phyloP scores from a whole-genome alignment of 192 early-diverging fungal genomes.

The Hyaloraphidium curvatum region DNA sequence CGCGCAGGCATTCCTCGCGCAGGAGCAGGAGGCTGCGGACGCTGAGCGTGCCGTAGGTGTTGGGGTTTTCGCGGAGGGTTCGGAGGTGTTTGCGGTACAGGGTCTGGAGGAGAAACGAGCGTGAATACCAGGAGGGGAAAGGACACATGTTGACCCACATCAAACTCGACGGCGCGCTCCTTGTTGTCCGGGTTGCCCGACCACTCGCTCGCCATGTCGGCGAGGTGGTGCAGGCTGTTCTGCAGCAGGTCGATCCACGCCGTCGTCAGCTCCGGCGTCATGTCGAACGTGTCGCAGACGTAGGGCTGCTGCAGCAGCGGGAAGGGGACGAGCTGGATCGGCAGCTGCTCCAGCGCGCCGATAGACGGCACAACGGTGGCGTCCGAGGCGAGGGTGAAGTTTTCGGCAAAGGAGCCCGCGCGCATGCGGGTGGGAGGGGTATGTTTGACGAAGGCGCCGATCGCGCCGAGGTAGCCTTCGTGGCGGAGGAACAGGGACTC shows the following conservation, averaged over 20 bases:
- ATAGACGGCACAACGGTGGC: conserved; percentile 27
- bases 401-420: conserved; percentile 59
- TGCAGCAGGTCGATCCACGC: conserved; percentile 65
- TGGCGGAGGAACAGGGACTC: conserved; percentile 89
- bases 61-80: conserved; percentile 39
- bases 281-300: conserved; percentile 52
- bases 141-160: too few species aligned
- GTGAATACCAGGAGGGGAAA: too few species aligned
- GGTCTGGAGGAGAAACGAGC: conserved; percentile 6
- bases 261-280: conserved; percentile 32
- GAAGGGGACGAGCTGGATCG: conserved; percentile 15
- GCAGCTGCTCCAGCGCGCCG: neutral
- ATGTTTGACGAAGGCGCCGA: conserved; percentile 63
- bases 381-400: conserved; percentile 43
- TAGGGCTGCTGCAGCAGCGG: conserved; percentile 38
- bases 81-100: conserved; percentile 48
- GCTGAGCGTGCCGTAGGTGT: conserved; percentile 49
- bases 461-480: conserved; percentile 89
- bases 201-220: conserved; percentile 35
- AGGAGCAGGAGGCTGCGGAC: conserved; percentile 50
- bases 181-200: conserved; percentile 5
- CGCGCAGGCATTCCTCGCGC: conserved; percentile 62
- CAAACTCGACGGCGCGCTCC: conserved; percentile 25
- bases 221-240: conserved; percentile 36
- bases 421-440: neutral